Percentiles rank a stretch among this genome's conserved stretches.
Evolutionary conservation across 1,139 yeast species (phyloP).

Genomic region (Lodderomyces pseudojiufengensis): DNA sequence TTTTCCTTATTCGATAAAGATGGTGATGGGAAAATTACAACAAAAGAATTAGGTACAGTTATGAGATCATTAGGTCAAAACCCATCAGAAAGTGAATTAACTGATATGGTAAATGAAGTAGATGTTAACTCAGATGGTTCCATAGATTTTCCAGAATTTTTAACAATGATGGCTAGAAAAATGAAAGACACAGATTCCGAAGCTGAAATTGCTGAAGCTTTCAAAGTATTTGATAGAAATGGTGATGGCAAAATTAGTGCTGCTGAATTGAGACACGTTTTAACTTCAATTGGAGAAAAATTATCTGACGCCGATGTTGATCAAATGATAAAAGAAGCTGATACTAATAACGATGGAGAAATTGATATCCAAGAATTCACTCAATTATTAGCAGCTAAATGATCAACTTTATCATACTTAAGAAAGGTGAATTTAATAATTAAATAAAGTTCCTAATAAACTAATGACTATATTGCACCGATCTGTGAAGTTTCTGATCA

Average conservation of each 20-base stretch:
- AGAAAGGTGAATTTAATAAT: too few relatives aligned
- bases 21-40: constrained; percentile 92
- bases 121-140: constrained; percentile 94
- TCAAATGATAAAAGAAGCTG: constrained; percentile 95
- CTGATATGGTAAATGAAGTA: constrained; percentile 95
- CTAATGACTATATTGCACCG: not conserved
- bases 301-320: constrained; percentile 94
- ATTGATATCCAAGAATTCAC: constrained; percentile 95
- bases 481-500: not conserved
- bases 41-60: constrained; percentile 94
- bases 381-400: constrained; percentile 58
- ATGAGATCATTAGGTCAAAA: constrained; percentile 98
- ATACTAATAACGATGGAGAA: constrained; percentile 92
- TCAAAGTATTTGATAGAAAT: constrained; percentile 89
- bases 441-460: not conserved
- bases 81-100: constrained; percentile 92
- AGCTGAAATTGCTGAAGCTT: constrained; percentile 95
- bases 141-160: constrained; percentile 84
- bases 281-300: constrained; percentile 95
- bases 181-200: constrained; percentile 95
- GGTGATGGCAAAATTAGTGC: constrained; percentile 97
- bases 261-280: constrained; percentile 92
- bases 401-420: too few relatives aligned
- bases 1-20: constrained; percentile 95
- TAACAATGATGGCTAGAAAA: constrained; percentile 90